phyloP scores from a whole-genome alignment of 176 grass and related monocot species.

The Chrysopogon serrulatus region DNA sequence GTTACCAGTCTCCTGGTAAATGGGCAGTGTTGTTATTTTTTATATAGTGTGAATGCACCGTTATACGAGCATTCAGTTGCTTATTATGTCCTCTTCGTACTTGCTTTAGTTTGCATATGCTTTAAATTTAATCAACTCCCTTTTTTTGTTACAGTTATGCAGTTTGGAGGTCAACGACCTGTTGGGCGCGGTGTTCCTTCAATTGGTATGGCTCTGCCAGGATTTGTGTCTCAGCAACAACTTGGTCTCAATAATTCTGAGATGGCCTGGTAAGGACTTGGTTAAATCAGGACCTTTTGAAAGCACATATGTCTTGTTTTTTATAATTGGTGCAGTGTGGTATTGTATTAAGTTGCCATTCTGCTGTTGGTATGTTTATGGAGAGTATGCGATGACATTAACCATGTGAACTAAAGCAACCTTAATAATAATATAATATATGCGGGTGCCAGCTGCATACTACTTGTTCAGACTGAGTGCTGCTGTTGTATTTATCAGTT shows the following conservation, averaged over 20 bases:
- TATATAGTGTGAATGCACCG: neutral
- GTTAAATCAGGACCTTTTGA: neutral
- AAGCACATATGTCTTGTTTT: constrained; percentile 1
- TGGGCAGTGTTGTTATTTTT: neutral
- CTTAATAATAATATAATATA: neutral
- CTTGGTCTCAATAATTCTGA: constrained; percentile 73
- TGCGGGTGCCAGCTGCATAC: constrained; percentile 17
- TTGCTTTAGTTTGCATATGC: neutral
- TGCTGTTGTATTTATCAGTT: neutral
- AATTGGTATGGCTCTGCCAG: constrained; percentile 84
- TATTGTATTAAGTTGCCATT: neutral
- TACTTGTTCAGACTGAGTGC: neutral
- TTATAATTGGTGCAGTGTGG: neutral
- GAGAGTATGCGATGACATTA: neutral
- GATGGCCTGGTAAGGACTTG: constrained; percentile 73
- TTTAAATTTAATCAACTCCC: neutral
- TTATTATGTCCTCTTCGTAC: neutral
- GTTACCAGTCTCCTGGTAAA: neutral
- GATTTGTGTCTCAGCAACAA: constrained; percentile 90
- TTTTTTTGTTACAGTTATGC: constrained; percentile 63
- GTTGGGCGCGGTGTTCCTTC: constrained; percentile 71
- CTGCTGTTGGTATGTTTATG: neutral
- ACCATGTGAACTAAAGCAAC: neutral
- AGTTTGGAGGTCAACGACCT: constrained; percentile 71
- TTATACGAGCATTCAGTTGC: neutral